These are phyloP conservation scores for Lentinula detonsa DNA, from an alignment of 768 basidiomycete genomes.

Conservation along the genomic window DNA sequence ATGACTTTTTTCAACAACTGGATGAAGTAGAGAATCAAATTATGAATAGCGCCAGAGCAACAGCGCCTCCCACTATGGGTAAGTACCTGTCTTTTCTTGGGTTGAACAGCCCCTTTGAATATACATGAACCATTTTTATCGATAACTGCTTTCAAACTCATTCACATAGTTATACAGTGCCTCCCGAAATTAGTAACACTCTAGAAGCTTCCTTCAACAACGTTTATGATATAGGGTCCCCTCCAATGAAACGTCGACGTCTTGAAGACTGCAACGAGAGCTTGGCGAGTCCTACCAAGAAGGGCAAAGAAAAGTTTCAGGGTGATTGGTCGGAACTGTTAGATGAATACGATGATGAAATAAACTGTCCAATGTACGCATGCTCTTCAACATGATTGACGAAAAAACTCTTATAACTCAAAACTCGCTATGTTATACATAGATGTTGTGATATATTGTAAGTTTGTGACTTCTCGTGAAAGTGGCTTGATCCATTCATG, in stretches of 20 bases:
- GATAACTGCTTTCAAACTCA: not conserved
- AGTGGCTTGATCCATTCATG: slow-evolving; percentile 2
- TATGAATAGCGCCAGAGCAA: not conserved
- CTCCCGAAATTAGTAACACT: not conserved
- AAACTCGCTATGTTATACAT: not conserved
- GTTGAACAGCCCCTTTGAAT: no score
- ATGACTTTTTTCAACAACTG: not conserved
- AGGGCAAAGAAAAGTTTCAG: slow-evolving; percentile 37
- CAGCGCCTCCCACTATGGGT: not conserved
- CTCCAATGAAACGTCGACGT: not conserved
- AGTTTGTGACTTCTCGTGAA: slow-evolving; percentile 16
- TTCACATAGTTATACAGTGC: not conserved
- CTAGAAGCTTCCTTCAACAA: not conserved
- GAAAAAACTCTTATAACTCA: not conserved
- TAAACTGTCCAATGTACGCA: slow-evolving; percentile 69
- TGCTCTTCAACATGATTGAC: not conserved
- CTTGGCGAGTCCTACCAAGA: slow-evolving; percentile 21
- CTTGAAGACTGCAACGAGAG: slow-evolving; percentile 2
- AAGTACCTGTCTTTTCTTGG: not conserved
- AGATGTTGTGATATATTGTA: slow-evolving; percentile 74
- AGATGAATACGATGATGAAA: slow-evolving; percentile 52
- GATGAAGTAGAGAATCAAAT: not conserved
- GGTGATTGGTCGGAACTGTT: slow-evolving; percentile 24
- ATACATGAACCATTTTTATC: not conserved
- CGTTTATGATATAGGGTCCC: not conserved